A percentile compares a stretch with the other conserved stretches of the same genome.
phyloP scores from a whole-genome alignment of 805 yeast species.

The Candida silvatica region DNA sequence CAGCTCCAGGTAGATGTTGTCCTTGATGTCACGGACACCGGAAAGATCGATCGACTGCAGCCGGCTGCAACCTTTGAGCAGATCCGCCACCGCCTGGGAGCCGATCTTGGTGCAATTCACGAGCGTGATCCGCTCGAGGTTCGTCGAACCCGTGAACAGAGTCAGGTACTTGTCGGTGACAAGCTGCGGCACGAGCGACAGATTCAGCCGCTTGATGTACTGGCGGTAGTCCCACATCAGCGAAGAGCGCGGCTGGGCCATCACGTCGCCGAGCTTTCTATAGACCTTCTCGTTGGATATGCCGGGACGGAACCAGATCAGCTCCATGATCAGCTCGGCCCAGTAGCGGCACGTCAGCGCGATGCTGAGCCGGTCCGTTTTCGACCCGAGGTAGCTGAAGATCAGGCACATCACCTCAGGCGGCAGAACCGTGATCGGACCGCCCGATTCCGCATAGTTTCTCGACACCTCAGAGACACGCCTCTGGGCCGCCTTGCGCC shows the following conservation, averaged over 20 bases:
- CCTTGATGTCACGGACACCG: slow-evolving; percentile 62
- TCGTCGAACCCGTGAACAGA: slow-evolving; percentile 58
- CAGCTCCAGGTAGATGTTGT: slow-evolving; percentile 58
- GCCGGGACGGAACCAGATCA: slow-evolving; percentile 83
- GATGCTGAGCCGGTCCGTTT: slow-evolving; percentile 48
- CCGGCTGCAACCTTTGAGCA: slow-evolving; percentile 56
- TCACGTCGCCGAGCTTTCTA: slow-evolving; percentile 45
- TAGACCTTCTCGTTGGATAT: slow-evolving; percentile 44
- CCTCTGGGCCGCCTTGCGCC: too few relatives aligned
- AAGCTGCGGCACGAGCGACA: slow-evolving; percentile 61
- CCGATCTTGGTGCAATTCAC: slow-evolving; percentile 68
- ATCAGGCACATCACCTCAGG: slow-evolving; percentile 58
- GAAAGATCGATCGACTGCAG: slow-evolving; percentile 85
- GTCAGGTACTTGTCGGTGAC: slow-evolving; percentile 58
- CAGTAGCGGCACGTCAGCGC: slow-evolving; percentile 74
- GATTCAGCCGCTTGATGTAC: slow-evolving; percentile 71
- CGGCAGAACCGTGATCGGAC: slow-evolving; percentile 38
- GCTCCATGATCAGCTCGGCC: slow-evolving; percentile 69
- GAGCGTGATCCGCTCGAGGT: slow-evolving; percentile 77
- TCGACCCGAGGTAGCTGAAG: slow-evolving; percentile 54
- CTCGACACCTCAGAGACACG: too few relatives aligned
- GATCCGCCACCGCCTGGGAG: slow-evolving; percentile 49
- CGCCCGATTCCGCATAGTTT: too few relatives aligned
- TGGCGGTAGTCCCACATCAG: slow-evolving; percentile 61
- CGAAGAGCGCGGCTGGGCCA: slow-evolving; percentile 35